These are phyloP conservation scores for Apiotrichum akiyoshidainum DNA, from an alignment of 1,284 basidiomycete genomes.

Conservation along the genomic window DNA sequence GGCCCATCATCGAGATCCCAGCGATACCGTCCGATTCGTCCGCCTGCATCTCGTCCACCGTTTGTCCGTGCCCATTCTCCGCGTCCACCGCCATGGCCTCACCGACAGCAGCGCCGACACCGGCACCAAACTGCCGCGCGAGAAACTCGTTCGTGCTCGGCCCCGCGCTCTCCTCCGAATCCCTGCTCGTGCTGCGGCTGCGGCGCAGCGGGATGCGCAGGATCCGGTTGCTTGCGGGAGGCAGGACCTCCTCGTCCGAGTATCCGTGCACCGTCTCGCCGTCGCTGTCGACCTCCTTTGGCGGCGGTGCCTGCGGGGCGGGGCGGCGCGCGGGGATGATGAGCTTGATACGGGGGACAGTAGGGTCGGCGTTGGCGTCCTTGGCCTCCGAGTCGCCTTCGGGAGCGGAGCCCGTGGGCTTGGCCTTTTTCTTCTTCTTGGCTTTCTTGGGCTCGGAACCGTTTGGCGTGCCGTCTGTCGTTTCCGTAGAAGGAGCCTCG, in stretches of 20 bases:
- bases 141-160: constrained; percentile 12
- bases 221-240: neutral
- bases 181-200: neutral
- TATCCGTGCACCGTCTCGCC: constrained; percentile 40
- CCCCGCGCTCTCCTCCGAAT: neutral
- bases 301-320: neutral
- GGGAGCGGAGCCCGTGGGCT: too few relatives aligned
- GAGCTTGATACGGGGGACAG: too few relatives aligned
- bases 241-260: constrained; percentile 26
- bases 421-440: neutral
- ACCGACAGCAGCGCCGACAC: neutral
- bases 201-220: neutral
- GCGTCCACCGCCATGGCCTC: too few relatives aligned
- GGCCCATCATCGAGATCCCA: too few relatives aligned
- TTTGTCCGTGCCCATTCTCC: too few relatives aligned
- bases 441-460: neutral
- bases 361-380: too few relatives aligned
- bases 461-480: neutral
- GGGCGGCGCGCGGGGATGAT: too few relatives aligned
- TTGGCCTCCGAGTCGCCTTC: too few relatives aligned
- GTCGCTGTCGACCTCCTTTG: constrained; percentile 41
- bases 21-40: too few relatives aligned
- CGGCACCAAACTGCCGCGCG: constrained; percentile 6
- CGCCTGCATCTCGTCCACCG: too few relatives aligned
- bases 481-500: neutral